A percentile compares a stretch with the other conserved stretches of the same genome.
These are phyloP conservation scores for Penicillium sclerotigenum DNA, from an alignment of 2,329 filamentous ascomycete genomes.

Conservation along the genomic window DNA sequence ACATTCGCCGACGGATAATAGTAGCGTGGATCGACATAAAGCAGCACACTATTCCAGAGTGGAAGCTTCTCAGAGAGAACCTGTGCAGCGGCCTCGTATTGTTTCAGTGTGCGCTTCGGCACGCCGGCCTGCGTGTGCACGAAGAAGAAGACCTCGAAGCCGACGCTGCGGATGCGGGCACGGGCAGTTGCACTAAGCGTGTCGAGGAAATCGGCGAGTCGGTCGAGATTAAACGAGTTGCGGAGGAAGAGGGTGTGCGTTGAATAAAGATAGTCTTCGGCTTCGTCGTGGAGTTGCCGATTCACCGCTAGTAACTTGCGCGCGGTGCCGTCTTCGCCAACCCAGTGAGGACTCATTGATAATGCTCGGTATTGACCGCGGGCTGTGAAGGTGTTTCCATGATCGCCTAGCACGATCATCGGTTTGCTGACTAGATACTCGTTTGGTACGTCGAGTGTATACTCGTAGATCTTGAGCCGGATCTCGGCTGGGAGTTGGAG, in stretches of 20 bases:
- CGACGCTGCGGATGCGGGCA: conserved; percentile 32
- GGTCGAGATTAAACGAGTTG: conserved; percentile 34
- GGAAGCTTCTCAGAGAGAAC: conserved; percentile 28
- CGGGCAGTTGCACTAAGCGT: conserved; percentile 34
- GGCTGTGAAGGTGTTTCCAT: conserved; percentile 32
- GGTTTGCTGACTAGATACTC: conserved; percentile 31
- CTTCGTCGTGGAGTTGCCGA: conserved; percentile 36
- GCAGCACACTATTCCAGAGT: conserved; percentile 25
- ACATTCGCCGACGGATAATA: conserved; percentile 30
- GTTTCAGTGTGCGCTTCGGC: conserved; percentile 32
- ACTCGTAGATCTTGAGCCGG: conserved; percentile 36
- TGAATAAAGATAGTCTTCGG: conserved; percentile 36
- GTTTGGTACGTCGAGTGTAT: conserved; percentile 31
- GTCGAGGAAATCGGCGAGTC: conserved; percentile 31
- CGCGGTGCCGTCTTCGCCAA: conserved; percentile 31
- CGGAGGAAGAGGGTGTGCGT: conserved; percentile 36
- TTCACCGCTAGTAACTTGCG: conserved; percentile 32
- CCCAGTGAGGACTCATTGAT: conserved; percentile 36
- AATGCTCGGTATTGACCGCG: conserved; percentile 32
- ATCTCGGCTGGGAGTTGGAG: conserved; percentile 32
- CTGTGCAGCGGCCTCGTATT: conserved; percentile 30
- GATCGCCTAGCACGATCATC: conserved; percentile 35
- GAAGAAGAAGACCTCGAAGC: conserved; percentile 39
- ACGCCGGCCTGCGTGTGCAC: conserved; percentile 35
- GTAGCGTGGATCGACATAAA: conserved; percentile 37